A percentile compares a stretch with the other conserved stretches of the same genome.
phyloP scores from a whole-genome alignment of 1,139 yeast genomes.

The Scheffersomyces cryptocercus region DNA sequence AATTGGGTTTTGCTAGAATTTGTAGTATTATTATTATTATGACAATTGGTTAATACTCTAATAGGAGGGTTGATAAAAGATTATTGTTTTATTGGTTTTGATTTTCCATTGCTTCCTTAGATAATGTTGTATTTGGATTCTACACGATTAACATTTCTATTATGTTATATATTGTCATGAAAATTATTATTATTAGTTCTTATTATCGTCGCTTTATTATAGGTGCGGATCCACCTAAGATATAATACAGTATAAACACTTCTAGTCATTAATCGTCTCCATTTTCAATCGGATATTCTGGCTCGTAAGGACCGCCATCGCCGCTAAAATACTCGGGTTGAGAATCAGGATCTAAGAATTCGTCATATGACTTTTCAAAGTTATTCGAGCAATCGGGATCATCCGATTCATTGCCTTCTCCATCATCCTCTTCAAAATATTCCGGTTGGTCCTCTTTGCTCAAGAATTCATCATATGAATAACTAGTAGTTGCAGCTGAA shows the following conservation, averaged over 20 bases:
- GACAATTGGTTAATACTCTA: too few relatives aligned
- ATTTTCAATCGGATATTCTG: constrained; percentile 11
- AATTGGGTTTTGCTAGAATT: too few relatives aligned
- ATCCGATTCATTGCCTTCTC: constrained; percentile 31
- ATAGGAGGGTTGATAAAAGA: too few relatives aligned
- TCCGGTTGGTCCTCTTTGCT: constrained; percentile 40
- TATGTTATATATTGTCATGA: too few relatives aligned
- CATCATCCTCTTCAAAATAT: constrained; percentile 38
- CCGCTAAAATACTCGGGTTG: constrained; percentile 21
- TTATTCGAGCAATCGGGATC: constrained; percentile 37
- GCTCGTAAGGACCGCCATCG: constrained; percentile 12
- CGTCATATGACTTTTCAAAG: constrained; percentile 39
- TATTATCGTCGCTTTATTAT: too few relatives aligned
- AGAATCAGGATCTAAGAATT: constrained; percentile 25
- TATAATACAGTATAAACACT: neutral
- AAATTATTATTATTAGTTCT: too few relatives aligned
- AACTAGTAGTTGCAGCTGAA: constrained; percentile 7
- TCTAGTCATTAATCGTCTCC: constrained; percentile 1
- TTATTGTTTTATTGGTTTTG: too few relatives aligned
- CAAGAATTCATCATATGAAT: constrained; percentile 38
- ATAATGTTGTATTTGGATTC: too few relatives aligned
- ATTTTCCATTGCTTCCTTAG: too few relatives aligned
- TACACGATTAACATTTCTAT: too few relatives aligned
- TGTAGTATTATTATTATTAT: too few relatives aligned
- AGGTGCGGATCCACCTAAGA: too few relatives aligned